Evolutionary conservation across 2,329 filamentous ascomycete genomes (phyloP).

Genomic region (Amesomyces nigricolor): DNA sequence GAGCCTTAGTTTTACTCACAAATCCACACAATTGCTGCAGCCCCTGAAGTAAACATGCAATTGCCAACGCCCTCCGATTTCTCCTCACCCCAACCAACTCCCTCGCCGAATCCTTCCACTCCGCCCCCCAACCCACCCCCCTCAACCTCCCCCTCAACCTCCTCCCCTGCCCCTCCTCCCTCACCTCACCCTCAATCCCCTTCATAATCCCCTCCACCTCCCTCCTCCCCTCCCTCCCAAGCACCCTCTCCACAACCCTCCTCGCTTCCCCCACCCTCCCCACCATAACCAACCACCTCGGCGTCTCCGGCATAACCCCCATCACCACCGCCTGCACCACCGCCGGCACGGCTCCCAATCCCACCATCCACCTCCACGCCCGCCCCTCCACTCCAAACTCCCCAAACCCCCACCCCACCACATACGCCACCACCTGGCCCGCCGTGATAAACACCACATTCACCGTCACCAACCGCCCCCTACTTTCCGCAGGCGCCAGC

Average conservation of each 20-base stretch:
- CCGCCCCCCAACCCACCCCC: slow-evolving; percentile 29
- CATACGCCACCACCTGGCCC: slow-evolving; percentile 83
- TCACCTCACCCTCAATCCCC: slow-evolving; percentile 67
- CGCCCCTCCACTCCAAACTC: slow-evolving; percentile 44
- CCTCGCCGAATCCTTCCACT: slow-evolving; percentile 43
- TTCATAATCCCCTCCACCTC: slow-evolving; percentile 47
- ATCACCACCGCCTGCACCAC: slow-evolving; percentile 64
- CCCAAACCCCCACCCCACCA: slow-evolving; percentile 72
- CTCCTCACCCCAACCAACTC: slow-evolving; percentile 53
- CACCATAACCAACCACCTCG: slow-evolving; percentile 74
- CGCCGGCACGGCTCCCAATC: slow-evolving; percentile 74
- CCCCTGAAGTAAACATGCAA: slow-evolving; percentile 81
- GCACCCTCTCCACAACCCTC: slow-evolving; percentile 59
- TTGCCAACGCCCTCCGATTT: slow-evolving; percentile 69
- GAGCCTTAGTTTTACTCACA: slow-evolving; percentile 39
- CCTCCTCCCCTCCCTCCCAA: slow-evolving; percentile 42
- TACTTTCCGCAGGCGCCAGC: slow-evolving; percentile 66
- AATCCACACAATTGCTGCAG: slow-evolving; percentile 87
- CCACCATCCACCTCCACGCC: slow-evolving; percentile 91
- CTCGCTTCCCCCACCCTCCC: slow-evolving; percentile 58
- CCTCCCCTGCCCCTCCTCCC: slow-evolving; percentile 53
- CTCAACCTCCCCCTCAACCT: slow-evolving; percentile 41
- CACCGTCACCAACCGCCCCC: slow-evolving; percentile 77
- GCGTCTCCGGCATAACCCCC: slow-evolving; percentile 76
- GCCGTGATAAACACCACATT: slow-evolving; percentile 78